These are phyloP conservation scores for Tolypocladium guangdongense DNA, from an alignment of 2,329 filamentous ascomycete species.

Conservation along the genomic window DNA sequence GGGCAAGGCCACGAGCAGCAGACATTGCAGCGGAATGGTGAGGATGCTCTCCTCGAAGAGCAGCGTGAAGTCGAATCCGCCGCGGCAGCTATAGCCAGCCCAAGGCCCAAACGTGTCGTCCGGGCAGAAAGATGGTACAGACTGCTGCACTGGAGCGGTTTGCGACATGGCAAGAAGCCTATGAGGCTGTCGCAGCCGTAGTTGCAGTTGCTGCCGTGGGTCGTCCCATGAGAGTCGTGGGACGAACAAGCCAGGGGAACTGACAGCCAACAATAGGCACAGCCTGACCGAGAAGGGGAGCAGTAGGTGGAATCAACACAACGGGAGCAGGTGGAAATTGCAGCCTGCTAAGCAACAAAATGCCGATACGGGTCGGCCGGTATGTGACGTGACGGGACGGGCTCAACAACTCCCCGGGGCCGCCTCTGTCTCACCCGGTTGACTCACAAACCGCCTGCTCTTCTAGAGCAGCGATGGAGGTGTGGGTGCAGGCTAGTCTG, in stretches of 20 bases:
- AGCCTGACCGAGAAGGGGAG: not conserved
- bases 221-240: not conserved
- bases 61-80: not conserved
- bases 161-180: not conserved
- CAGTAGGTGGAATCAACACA: not conserved
- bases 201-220: not conserved
- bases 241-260: not conserved
- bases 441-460: not conserved
- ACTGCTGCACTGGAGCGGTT: not conserved
- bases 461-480: too few species aligned
- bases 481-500: not conserved
- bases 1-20: not conserved
- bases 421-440: not conserved
- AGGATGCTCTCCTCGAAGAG: not conserved
- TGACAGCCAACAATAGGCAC: not conserved
- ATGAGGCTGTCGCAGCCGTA: not conserved
- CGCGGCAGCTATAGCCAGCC: not conserved
- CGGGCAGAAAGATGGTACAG: not conserved
- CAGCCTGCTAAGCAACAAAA: not conserved
- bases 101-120: not conserved
- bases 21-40: not conserved
- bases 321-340: too few species aligned
- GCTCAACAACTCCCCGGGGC: too few species aligned
- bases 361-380: not conserved
- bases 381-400: not conserved